Evolutionary conservation across 2,329 filamentous ascomycete genomes (phyloP), one percentile per base, ranked within the genome.

Genomic region (Karstenula rhodostoma): DNA sequence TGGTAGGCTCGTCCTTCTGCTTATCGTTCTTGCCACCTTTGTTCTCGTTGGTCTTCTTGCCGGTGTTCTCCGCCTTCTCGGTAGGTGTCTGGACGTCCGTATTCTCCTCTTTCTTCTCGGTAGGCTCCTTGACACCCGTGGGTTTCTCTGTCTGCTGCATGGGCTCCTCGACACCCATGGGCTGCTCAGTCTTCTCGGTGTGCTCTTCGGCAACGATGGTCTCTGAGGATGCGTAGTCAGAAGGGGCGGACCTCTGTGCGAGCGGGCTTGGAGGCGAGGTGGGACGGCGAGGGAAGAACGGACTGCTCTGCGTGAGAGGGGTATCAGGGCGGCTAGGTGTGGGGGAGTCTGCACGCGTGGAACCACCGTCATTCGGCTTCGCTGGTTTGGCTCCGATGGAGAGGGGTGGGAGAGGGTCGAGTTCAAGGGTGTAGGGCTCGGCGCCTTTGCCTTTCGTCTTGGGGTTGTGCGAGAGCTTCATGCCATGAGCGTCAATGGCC

Each of bases 401-500:
- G 1, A 74, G 58, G 0, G 48, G 46, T 4, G 67, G 65, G 0
- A 73, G 61, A n/a, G 62, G 57, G 1, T 71, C 63, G 2, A 72
- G 60, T 1, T 57, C 42, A 3, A 74, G 59, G 12, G 17, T 25
- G 29, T 62, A 66, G 25, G 65, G 17, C 8, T 61, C 48, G 10
- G 27, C 15, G 8, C 52, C 22, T 13, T 59, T 49, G 2, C 44
- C 17, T 33, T 65, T 71, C 25, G 25, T 44, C 19, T 33, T 40
- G 0, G 63, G 50, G 33, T 70, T 55, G 32, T 58, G 66, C 0
- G 62, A 66, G 27, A 63, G 2, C 0, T 53, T 1, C 44, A 74
- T 46, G 0, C 61, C 50, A 2, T 50, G 37, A 2, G 60, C 54
- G 1, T 50, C 10, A 25, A 75, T 70, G 0, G 67, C 60, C 2